Conservation (phyloP, 2,329 filamentous ascomycete species). For the Curvularia sp. region DNA sequence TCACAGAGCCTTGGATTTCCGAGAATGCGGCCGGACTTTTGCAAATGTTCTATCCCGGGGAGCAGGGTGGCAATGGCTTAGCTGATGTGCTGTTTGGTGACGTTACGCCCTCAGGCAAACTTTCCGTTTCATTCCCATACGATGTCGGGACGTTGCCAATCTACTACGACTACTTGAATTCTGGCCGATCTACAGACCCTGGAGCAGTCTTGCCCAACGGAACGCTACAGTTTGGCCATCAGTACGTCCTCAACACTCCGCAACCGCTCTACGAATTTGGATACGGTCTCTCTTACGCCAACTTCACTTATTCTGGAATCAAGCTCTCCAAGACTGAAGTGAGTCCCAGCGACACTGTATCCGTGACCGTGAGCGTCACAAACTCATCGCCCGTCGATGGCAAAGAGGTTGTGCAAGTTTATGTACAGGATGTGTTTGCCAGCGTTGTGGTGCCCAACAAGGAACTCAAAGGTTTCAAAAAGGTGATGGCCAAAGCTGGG, state of each 20-base stretch:
- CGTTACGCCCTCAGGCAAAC: constrained; percentile 70
- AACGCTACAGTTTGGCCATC: constrained; percentile 67
- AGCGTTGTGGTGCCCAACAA: constrained; percentile 70
- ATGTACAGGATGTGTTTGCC: constrained; percentile 68
- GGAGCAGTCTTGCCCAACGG: constrained; percentile 64
- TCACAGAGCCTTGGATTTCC: constrained; percentile 76
- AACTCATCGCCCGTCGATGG: constrained; percentile 65
- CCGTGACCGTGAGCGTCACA: constrained; percentile 66
- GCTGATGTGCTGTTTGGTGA: constrained; percentile 68
- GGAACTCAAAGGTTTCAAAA: constrained; percentile 71
- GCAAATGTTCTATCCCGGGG: constrained; percentile 77
- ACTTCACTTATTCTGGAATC: constrained; percentile 65
- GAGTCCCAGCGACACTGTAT: constrained; percentile 62
- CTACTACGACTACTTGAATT: constrained; percentile 77
- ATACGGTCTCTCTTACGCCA: constrained; percentile 70
- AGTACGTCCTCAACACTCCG: constrained; percentile 68
- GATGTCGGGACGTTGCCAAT: constrained; percentile 71
- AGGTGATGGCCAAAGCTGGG: constrained; percentile 67
- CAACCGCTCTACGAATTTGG: constrained; percentile 70
- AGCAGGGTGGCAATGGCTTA: constrained; percentile 70
- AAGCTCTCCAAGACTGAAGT: constrained; percentile 59
- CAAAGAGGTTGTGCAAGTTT: constrained; percentile 72
- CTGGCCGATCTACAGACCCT: constrained; percentile 62
- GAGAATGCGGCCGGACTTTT: constrained; percentile 68
- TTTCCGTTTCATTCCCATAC: constrained; percentile 71